Evolutionary conservation across 257 asterid genomes (phyloP), one percentile per base, ranked within the genome.

Genomic region (Ilex asprella): DNA sequence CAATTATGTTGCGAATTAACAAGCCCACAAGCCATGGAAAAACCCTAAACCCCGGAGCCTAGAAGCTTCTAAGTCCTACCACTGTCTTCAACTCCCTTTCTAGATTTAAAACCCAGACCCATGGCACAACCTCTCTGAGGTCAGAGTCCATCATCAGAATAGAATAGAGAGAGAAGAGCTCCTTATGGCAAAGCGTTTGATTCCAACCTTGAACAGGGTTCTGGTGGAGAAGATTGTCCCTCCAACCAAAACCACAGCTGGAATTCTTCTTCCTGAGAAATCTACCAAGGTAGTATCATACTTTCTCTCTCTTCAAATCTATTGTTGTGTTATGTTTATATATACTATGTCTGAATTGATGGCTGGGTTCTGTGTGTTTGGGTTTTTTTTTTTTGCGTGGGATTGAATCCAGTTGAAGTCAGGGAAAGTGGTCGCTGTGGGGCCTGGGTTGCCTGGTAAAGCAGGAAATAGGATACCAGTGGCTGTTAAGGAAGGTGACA

Each of bases 191-290:
- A 88, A 69, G 65, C 96, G 98, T 27, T 76, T 91, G 79, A 74
- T 88, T 61, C 96, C 96, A 56, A 68, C 94, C 29, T 70, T 91
- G 16, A 91, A 91, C 84, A 76, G 98, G 61, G 86, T 91, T 44
- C 86, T 91, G 5, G 75, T 91, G n/a, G 96, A 91, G 81, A 91
- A 91, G 63, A 68, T 86, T 46, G 60, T 73, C n/a, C 83, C 86
- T 27, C 96, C 96, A 30, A 73, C 98, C 62, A 88, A 88, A 76
- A 88, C 98, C 67, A 59, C 81, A 12, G 82, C 88, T 15, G 98
- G 98, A 16, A 88, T 91, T 63, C 95, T 91, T 67, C 95, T 91
- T 49, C 98, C 98, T 1, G 98, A 91, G 59, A 84, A 76, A 43
- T 78, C 95, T 10, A 60, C 88, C 67, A 84, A 88, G 95, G 98